A percentile compares a stretch with the other conserved stretches of the same genome.
phyloP scores from a whole-genome alignment of 306 rosid genomes.

The Dryas octopetala region DNA sequence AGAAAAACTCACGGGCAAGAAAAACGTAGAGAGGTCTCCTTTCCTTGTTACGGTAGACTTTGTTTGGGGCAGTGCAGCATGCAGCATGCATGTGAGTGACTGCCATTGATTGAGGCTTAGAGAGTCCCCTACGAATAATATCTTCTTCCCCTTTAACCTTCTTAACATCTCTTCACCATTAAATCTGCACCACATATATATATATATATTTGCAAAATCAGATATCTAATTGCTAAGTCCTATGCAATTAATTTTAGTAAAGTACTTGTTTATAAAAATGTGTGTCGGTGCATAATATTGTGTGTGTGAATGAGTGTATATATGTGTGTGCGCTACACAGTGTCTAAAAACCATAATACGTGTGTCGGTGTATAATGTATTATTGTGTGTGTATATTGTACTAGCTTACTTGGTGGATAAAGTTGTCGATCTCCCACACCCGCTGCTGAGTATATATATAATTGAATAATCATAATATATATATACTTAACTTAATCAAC shows the following conservation, averaged over 20 bases:
- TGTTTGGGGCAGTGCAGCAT: conserved; percentile 38
- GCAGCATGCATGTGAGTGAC: conserved; percentile 49
- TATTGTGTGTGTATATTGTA: no score
- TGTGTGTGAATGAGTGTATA: no score
- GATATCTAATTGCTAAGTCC: not conserved
- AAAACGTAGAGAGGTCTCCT: conserved; percentile 29
- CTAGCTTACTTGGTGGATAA: no score
- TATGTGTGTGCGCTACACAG: no score
- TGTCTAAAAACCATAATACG: no score
- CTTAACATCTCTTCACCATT: conserved; percentile 32
- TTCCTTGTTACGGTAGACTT: conserved; percentile 29
- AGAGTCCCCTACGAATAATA: conserved; percentile 53
- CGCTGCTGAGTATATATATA: no score
- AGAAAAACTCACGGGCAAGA: conserved; percentile 27
- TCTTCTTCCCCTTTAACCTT: conserved; percentile 39
- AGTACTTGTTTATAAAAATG: no score
- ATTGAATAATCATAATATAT: no score
- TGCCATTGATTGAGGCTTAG: conserved; percentile 53
- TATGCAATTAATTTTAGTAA: not conserved
- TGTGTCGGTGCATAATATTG: no score
- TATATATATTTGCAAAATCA: not conserved
- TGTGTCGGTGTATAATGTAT: no score
- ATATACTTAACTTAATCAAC: no score
- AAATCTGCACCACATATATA: conserved; percentile 25
- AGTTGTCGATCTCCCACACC: no score